These are phyloP conservation scores for Saksenaea vasiformis DNA, from an alignment of 371 early-diverging fungal genomes.

Conservation along the genomic window DNA sequence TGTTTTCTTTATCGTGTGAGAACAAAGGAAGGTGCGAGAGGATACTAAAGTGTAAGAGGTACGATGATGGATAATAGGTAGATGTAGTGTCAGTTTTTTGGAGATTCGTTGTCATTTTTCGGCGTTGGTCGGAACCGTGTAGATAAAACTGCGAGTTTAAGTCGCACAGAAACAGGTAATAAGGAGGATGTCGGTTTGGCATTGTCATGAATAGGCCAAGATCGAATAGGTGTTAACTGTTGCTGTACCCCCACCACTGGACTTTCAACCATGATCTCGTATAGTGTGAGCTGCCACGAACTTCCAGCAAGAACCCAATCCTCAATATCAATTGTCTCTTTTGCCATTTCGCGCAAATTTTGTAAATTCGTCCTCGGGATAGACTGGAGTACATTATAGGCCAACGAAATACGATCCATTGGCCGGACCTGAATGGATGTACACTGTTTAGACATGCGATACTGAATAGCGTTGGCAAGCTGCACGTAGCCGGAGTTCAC, in stretches of 20 bases:
- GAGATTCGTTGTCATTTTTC: neutral
- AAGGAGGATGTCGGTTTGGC: constrained; percentile 11
- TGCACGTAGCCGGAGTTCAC: constrained; percentile 13
- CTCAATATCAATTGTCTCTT: constrained; percentile 13
- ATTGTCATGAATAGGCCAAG: constrained; percentile 18
- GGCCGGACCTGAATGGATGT: constrained; percentile 15
- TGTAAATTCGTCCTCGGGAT: constrained; percentile 5
- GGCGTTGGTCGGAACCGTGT: constrained; percentile 14
- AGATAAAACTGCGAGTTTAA: constrained; percentile 25
- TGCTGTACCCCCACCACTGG: constrained; percentile 21
- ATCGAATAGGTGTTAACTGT: constrained; percentile 15
- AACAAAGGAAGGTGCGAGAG: too few relatives aligned
- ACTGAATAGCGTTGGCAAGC: constrained; percentile 10
- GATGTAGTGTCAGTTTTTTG: neutral
- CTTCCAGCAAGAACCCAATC: constrained; percentile 6
- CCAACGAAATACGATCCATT: constrained; percentile 24
- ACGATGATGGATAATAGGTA: neutral
- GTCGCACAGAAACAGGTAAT: constrained; percentile 18
- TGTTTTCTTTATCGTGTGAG: too few relatives aligned
- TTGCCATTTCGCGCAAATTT: constrained; percentile 15
- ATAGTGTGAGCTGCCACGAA: constrained; percentile 19
- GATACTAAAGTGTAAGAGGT: neutral
- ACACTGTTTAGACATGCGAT: constrained; percentile 9
- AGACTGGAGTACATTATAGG: constrained; percentile 21
- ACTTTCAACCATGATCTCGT: constrained; percentile 29